These are phyloP conservation scores for Paramecium octaurelia DNA, from an alignment of 73 alveolate species.

Conservation along the genomic window DNA sequence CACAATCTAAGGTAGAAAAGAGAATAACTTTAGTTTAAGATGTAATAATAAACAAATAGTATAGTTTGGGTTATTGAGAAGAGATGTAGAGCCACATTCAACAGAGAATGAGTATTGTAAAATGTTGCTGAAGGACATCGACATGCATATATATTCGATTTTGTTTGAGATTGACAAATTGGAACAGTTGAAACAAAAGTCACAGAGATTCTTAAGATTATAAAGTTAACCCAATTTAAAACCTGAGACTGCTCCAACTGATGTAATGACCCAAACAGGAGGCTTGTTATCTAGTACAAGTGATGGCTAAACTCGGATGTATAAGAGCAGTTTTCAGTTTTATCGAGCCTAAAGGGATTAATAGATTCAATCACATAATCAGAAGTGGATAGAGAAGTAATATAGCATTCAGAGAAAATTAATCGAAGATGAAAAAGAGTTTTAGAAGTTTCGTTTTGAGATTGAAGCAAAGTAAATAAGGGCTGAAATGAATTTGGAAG, in stretches of 20 bases:
- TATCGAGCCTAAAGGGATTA: conserved; percentile 20
- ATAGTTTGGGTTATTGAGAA: conserved; percentile 12
- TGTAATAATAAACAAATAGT: neutral
- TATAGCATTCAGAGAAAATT: neutral
- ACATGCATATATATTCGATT: conserved; percentile 30
- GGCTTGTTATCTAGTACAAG: neutral
- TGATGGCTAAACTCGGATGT: neutral
- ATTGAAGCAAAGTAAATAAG: conserved; percentile 1
- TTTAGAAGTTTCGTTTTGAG: neutral
- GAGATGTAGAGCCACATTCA: neutral
- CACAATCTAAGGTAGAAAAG: neutral
- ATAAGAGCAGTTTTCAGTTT: conserved; percentile 31
- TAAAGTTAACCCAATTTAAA: conserved; percentile 25
- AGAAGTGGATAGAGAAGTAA: conserved; percentile 33
- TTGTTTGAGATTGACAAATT: conserved; percentile 41
- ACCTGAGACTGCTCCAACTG: conserved; percentile 45
- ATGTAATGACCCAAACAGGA: neutral
- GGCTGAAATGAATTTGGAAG: conserved; percentile 22
- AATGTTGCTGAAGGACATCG: conserved; percentile 13
- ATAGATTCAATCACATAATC: neutral
- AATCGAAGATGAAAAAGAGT: conserved; percentile 1
- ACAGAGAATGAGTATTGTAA: neutral
- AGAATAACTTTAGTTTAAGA: conserved; percentile 35
- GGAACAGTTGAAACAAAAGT: neutral
- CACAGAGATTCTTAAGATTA: neutral